Percentiles rank a stretch among this genome's conserved stretches.
These are phyloP conservation scores for Penicillium pulvis DNA, from an alignment of 495 filamentous ascomycete genomes.

Conservation along the genomic window DNA sequence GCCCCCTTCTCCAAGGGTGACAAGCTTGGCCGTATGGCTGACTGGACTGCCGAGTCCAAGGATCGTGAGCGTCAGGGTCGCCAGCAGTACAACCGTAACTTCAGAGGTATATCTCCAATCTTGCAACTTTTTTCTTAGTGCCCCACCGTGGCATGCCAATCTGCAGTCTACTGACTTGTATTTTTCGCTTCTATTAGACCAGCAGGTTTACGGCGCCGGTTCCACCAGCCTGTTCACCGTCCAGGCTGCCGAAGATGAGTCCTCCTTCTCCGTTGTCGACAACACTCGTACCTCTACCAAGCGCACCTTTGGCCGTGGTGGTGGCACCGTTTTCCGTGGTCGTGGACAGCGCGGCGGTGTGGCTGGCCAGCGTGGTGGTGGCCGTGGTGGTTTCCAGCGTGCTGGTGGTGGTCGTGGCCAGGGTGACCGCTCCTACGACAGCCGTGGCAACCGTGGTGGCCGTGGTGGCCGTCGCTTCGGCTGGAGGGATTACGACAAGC, in stretches of 20 bases:
- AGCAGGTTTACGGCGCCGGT: slow-evolving; percentile 95
- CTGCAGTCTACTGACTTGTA: slow-evolving; percentile 12
- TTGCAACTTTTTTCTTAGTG: slow-evolving; percentile 14
- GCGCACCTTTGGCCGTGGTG: slow-evolving; percentile 83
- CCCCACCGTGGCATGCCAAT: slow-evolving; percentile 5
- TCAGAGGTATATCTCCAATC: slow-evolving; percentile 65
- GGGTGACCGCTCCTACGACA: slow-evolving; percentile 64
- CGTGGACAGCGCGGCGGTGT: slow-evolving; percentile 68
- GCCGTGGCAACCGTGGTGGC: slow-evolving; percentile 51
- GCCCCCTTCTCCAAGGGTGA: slow-evolving; percentile 98
- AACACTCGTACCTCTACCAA: slow-evolving; percentile 84
- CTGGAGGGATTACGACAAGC: slow-evolving; percentile 99
- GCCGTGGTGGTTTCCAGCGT: slow-evolving; percentile 66
- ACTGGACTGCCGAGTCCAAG: slow-evolving; percentile 96
- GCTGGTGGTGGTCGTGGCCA: slow-evolving; percentile 67
- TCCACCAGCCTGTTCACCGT: slow-evolving; percentile 84
- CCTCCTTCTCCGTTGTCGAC: slow-evolving; percentile 96
- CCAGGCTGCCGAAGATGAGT: slow-evolving; percentile 91
- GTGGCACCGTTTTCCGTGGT: slow-evolving; percentile 83
- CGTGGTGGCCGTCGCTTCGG: slow-evolving; percentile 81
- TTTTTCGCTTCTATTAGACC: slow-evolving; percentile 58
- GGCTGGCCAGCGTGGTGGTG: slow-evolving; percentile 47
- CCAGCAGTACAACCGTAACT: slow-evolving; percentile 87
- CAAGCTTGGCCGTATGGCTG: slow-evolving; percentile 98
- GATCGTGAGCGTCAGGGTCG: slow-evolving; percentile 79